Percentiles rank a stretch among this genome's conserved stretches.
Evolutionary conservation across 352 stramenopile genomes (phyloP).

Genomic region (Globisporangium megalacanthum): DNA sequence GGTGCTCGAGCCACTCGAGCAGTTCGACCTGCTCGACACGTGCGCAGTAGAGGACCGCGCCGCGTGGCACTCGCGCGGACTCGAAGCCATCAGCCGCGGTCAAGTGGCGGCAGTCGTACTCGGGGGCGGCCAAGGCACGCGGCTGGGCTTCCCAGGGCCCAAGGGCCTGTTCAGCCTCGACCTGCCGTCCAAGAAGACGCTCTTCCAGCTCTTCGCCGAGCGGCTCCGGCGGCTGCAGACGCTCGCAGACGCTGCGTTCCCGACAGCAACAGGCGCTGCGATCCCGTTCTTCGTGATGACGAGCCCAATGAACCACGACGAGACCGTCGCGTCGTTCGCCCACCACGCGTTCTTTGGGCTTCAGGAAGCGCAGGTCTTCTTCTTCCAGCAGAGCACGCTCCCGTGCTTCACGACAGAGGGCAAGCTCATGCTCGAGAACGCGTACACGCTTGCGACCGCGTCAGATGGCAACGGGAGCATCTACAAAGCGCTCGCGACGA

Average conservation of each 20-base stretch:
- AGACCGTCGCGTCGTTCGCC: conserved; percentile 90
- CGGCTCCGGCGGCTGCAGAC: conserved; percentile 75
- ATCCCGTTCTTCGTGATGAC: conserved; percentile 97
- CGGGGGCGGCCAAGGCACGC: conserved; percentile 94
- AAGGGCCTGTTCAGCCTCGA: conserved; percentile 95
- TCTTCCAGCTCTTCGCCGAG: conserved; percentile 95
- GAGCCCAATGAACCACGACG: conserved; percentile 94
- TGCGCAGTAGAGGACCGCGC: conserved; percentile 36
- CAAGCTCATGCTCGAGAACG: conserved; percentile 95
- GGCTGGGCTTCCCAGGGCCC: conserved; percentile 93
- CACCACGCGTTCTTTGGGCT: conserved; percentile 92
- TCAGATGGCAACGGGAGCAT: conserved; percentile 98
- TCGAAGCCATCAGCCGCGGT: conserved; percentile 77
- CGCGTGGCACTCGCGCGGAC: conserved; percentile 40
- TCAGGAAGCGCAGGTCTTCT: conserved; percentile 80
- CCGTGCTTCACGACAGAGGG: conserved; percentile 93
- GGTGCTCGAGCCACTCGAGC: conserved; percentile 56
- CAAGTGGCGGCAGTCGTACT: conserved; percentile 94
- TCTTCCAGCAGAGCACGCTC: conserved; percentile 96
- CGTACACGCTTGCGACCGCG: conserved; percentile 79
- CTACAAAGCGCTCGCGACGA: conserved; percentile 91
- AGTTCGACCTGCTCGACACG: conserved; percentile 53
- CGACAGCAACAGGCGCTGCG: conserved; percentile 4
- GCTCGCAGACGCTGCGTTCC: conserved; percentile 25
- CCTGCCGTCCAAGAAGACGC: conserved; percentile 85